phyloP scores from a whole-genome alignment of 164 flowering plant species.

The Stephania yunnanensis region DNA sequence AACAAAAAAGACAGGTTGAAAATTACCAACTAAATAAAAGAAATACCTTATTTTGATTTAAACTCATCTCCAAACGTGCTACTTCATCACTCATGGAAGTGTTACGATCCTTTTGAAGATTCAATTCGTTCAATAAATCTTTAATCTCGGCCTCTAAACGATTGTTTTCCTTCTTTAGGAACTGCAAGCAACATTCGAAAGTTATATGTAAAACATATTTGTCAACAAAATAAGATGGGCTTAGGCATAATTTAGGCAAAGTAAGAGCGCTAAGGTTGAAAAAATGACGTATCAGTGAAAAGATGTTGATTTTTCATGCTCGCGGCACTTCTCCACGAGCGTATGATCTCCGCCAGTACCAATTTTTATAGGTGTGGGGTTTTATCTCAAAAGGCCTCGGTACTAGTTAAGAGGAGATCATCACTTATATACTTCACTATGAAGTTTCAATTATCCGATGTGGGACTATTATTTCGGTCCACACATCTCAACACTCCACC shows the following conservation, averaged over 20 bases:
- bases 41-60: slow-evolving; percentile 40
- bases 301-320: too few relatives aligned
- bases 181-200: slow-evolving; percentile 31
- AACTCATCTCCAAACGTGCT: slow-evolving; percentile 40
- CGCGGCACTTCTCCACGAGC: too few relatives aligned
- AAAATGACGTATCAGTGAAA: not conserved
- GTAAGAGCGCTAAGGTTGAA: not conserved
- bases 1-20: not conserved
- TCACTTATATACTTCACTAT: too few relatives aligned
- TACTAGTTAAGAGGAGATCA: too few relatives aligned
- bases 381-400: too few relatives aligned
- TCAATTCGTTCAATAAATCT: slow-evolving; percentile 36
- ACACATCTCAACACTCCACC: too few relatives aligned
- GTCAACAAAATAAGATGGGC: not conserved
- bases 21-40: not conserved
- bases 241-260: not conserved
- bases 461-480: too few relatives aligned
- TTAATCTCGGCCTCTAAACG: slow-evolving; percentile 37
- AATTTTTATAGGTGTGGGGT: too few relatives aligned
- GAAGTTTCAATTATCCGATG: too few relatives aligned
- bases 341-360: too few relatives aligned
- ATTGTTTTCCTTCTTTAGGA: slow-evolving; percentile 48
- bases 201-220: not conserved
- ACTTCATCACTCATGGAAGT: slow-evolving; percentile 37
- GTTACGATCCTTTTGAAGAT: slow-evolving; percentile 43